Percentiles rank a stretch among this genome's conserved stretches.
These are phyloP conservation scores for Aspergillus fijiensis DNA, from an alignment of 2,329 filamentous ascomycete genomes.

Conservation along the genomic window DNA sequence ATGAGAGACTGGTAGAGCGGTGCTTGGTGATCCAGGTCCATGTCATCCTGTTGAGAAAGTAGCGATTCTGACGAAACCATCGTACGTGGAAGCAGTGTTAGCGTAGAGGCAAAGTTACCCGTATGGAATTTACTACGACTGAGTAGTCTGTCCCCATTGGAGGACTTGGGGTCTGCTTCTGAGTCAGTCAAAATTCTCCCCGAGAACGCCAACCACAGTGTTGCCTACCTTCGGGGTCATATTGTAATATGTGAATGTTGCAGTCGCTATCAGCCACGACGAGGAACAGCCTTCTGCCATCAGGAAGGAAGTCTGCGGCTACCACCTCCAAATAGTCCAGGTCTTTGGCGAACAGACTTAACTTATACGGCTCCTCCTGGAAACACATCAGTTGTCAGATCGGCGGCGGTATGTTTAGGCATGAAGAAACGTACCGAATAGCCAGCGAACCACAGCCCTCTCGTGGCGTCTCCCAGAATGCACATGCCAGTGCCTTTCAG, in stretches of 20 bases:
- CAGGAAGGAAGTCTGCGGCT: slow-evolving; percentile 82
- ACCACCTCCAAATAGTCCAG: slow-evolving; percentile 74
- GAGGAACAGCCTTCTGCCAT: slow-evolving; percentile 78
- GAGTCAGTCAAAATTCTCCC: not conserved
- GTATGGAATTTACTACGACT: slow-evolving; percentile 86
- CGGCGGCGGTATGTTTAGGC: not conserved
- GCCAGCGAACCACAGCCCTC: slow-evolving; percentile 93
- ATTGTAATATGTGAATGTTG: slow-evolving; percentile 85
- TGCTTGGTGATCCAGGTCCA: slow-evolving; percentile 37
- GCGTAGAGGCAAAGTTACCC: slow-evolving; percentile 72
- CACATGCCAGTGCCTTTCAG: slow-evolving; percentile 81
- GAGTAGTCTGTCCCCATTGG: slow-evolving; percentile 82
- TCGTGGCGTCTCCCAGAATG: slow-evolving; percentile 84
- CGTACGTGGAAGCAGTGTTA: slow-evolving; percentile 72
- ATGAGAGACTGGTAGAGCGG: slow-evolving; percentile 62
- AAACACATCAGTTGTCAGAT: slow-evolving; percentile 9
- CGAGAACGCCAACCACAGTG: not conserved
- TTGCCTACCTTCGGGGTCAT: slow-evolving; percentile 83
- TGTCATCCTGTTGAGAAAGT: slow-evolving; percentile 37
- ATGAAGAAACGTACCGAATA: slow-evolving; percentile 64
- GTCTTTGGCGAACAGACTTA: slow-evolving; percentile 89
- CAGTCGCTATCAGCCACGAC: slow-evolving; percentile 80
- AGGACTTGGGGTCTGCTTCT: slow-evolving; percentile 77
- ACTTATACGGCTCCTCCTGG: slow-evolving; percentile 88
- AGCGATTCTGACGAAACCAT: slow-evolving; percentile 46